phyloP scores from a whole-genome alignment of 2,329 filamentous ascomycete species.

The Amphichorda felina region DNA sequence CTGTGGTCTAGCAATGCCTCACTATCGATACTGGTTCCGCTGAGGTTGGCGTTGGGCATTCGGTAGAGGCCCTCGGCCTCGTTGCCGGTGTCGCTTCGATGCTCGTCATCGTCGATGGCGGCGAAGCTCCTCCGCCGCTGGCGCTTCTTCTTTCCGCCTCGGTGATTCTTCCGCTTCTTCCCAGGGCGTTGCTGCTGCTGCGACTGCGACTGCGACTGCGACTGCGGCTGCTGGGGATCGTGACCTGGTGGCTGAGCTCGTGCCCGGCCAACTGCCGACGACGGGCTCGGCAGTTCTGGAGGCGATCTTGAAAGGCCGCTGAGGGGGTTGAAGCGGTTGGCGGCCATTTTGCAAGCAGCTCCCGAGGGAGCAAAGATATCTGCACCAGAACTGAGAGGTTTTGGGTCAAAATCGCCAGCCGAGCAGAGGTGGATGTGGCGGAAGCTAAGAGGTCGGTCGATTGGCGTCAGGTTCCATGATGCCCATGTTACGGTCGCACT shows the following conservation, averaged over 20 bases:
- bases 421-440: background rate
- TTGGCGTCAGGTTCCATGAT: no score
- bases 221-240: constrained; percentile 4
- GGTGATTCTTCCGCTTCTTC: constrained; percentile 61
- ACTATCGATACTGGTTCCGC: constrained; percentile 81
- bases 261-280: background rate
- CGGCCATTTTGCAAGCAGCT: background rate
- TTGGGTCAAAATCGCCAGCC: no score
- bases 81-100: constrained; percentile 14
- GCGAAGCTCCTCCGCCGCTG: constrained; percentile 73
- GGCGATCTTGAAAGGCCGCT: constrained; percentile 7
- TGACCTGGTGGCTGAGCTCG: background rate
- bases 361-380: background rate
- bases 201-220: background rate
- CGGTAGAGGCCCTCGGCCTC: constrained; percentile 33
- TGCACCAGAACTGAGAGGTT: no score
- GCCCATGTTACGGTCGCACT: no score
- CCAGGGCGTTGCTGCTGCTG: constrained; percentile 7
- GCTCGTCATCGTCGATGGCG: constrained; percentile 39
- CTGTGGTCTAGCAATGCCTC: constrained; percentile 80
- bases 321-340: constrained; percentile 14
- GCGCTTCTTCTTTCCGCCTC: constrained; percentile 67
- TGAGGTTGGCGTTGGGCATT: constrained; percentile 46
- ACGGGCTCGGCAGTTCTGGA: background rate
- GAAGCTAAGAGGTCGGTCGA: no score